Conservation (phyloP, 192 early-diverging fungal species). For the Coemansia sp. region DNA sequence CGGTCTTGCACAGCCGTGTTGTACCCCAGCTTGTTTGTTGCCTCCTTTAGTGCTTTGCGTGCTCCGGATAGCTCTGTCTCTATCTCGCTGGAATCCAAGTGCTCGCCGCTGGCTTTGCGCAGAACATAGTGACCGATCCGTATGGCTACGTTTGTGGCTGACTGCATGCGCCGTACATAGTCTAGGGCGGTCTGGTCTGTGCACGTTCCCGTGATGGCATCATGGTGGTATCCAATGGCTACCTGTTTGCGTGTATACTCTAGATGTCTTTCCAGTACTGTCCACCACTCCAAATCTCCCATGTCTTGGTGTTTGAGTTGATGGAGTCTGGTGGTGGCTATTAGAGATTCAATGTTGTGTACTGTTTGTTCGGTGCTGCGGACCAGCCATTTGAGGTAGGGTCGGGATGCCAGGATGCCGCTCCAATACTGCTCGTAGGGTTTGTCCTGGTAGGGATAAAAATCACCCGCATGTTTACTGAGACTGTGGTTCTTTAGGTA, state of each 20-base stretch:
- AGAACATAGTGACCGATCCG: slow-evolving; percentile 6
- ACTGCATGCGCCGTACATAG: slow-evolving; percentile 23
- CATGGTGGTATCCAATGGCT: slow-evolving; percentile 49
- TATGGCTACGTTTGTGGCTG: slow-evolving; percentile 17
- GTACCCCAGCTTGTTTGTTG: not conserved
- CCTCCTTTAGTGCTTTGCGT: not conserved
- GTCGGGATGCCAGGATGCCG: slow-evolving; percentile 34
- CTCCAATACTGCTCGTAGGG: slow-evolving; percentile 50
- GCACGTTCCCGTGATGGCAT: slow-evolving; percentile 45
- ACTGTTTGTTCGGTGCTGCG: slow-evolving; percentile 37
- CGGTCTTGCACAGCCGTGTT: slow-evolving; percentile 4
- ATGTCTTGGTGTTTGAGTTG: too few species aligned
- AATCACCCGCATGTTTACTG: slow-evolving; percentile 19
- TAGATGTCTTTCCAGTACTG: slow-evolving; percentile 14
- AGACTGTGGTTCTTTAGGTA: not conserved
- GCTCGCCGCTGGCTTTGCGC: not conserved
- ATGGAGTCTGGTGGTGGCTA: slow-evolving; percentile 7
- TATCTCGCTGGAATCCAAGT: too few species aligned
- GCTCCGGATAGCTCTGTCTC: not conserved
- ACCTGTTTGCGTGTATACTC: slow-evolving; percentile 46
- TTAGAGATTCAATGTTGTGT: slow-evolving; percentile 35
- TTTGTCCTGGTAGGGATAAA: slow-evolving; percentile 49
- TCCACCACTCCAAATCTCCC: not conserved
- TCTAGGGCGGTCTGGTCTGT: slow-evolving; percentile 14
- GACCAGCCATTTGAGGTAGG: slow-evolving; percentile 36